A percentile compares a stretch with the other conserved stretches of the same genome.
phyloP scores from a whole-genome alignment of 2,329 filamentous ascomycete species.

The Fusarium sp. region DNA sequence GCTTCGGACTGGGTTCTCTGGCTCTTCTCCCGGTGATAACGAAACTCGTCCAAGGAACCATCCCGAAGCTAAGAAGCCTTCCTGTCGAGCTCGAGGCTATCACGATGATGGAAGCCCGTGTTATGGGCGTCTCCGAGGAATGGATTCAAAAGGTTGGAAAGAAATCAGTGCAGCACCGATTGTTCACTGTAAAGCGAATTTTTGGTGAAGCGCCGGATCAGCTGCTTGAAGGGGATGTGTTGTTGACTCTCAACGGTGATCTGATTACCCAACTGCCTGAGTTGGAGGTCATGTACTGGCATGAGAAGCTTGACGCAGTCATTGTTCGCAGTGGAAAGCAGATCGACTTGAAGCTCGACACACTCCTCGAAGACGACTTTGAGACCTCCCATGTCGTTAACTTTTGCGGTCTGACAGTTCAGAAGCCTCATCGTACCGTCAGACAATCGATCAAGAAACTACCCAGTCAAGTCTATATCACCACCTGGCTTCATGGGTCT shows the following conservation, averaged over 20 bases:
- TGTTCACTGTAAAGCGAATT: conserved; percentile 97
- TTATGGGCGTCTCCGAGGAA: conserved; percentile 95
- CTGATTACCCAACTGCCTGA: conserved; percentile 93
- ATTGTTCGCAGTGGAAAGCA: conserved; percentile 90
- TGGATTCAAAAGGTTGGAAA: conserved; percentile 94
- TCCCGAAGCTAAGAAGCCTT: conserved; percentile 86
- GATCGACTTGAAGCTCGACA: conserved; percentile 80
- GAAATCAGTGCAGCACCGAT: conserved; percentile 91
- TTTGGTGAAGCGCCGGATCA: conserved; percentile 65
- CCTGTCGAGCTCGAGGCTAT: conserved; percentile 95
- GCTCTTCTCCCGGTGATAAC: conserved; percentile 88
- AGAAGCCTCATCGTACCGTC: conserved; percentile 94
- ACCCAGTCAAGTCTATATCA: conserved; percentile 97
- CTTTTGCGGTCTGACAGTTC: conserved; percentile 94
- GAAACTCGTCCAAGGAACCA: conserved; percentile 82
- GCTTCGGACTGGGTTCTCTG: conserved; percentile 86
- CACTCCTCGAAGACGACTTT: conserved; percentile 87
- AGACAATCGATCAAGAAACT: conserved; percentile 97
- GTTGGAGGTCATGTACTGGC: conserved; percentile 95
- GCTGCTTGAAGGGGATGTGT: conserved; percentile 89
- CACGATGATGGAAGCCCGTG: conserved; percentile 94
- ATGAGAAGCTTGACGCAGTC: conserved; percentile 83
- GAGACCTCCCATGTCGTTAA: conserved; percentile 93
- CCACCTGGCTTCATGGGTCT: conserved; percentile 83
- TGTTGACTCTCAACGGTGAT: conserved; percentile 89